Conservation (phyloP, 2,329 filamentous ascomycete genomes). For the Fusarium sp. region DNA sequence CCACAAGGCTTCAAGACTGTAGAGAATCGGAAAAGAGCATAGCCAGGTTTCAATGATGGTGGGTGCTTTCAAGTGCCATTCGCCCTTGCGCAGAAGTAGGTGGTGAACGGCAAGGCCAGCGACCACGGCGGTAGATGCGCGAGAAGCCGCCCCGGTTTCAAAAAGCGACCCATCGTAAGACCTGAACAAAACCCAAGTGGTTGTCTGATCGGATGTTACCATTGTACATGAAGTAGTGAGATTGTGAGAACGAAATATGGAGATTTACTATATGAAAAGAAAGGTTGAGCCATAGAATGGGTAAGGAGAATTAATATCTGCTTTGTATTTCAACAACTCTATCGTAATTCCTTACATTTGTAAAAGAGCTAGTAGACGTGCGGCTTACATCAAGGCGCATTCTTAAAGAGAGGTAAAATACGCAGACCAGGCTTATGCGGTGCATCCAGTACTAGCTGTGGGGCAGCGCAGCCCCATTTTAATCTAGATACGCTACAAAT, state of each 20-base stretch:
- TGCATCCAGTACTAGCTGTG: not conserved
- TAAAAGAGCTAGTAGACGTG: fast-evolving
- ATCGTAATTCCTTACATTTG: not conserved
- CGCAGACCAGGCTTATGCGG: not conserved
- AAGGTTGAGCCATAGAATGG: too few species aligned
- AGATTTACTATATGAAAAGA: fast-evolving
- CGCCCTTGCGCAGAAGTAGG: not conserved
- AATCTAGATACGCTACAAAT: not conserved
- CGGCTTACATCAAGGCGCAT: not conserved
- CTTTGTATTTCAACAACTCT: fast-evolving
- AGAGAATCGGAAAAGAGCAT: not conserved
- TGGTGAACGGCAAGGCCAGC: not conserved
- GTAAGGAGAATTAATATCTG: not conserved
- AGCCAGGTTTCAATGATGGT: not conserved
- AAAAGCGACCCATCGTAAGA: fast-evolving
- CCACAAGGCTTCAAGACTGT: not conserved
- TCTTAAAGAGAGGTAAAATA: not conserved
- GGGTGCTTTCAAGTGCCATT: not conserved
- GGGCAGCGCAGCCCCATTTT: not conserved
- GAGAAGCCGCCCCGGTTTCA: fast-evolving
- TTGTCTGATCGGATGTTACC: fast-evolving
- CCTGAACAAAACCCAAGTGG: fast-evolving
- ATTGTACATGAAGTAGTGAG: fast-evolving
- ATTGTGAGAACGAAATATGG: fast-evolving
- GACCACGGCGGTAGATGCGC: fast-evolving